Conservation (phyloP, 2,329 filamentous ascomycete species). For the Golovinomyces cichoracearum region DNA sequence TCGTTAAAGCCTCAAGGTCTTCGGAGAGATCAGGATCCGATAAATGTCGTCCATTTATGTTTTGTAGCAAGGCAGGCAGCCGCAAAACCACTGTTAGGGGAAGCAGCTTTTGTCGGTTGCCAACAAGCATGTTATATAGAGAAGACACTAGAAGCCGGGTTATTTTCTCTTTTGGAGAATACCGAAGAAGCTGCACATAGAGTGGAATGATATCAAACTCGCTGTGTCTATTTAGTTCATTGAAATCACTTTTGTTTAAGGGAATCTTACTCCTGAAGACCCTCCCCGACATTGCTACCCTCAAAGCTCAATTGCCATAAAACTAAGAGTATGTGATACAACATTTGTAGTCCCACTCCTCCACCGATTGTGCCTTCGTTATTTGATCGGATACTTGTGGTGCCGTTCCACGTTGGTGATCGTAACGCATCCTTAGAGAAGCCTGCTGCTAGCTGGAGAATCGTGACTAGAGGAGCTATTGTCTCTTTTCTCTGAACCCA, state of each 20-base stretch:
- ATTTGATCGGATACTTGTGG: constrained; percentile 27
- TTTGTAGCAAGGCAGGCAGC: constrained; percentile 41
- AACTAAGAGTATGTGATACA: constrained; percentile 82
- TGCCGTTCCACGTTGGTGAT: constrained; percentile 35
- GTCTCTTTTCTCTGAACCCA: constrained; percentile 82
- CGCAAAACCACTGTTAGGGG: constrained; percentile 69
- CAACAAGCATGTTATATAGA: constrained; percentile 55
- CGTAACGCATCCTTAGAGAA: constrained; percentile 38
- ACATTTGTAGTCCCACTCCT: constrained; percentile 68
- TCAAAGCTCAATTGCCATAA: constrained; percentile 96
- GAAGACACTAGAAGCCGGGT: constrained; percentile 76
- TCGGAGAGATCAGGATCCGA: constrained; percentile 38
- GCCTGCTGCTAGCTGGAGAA: constrained; percentile 55
- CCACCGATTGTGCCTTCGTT: constrained; percentile 41
- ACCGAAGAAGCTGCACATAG: constrained; percentile 71
- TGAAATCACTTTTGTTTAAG: no score
- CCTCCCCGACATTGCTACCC: constrained; percentile 42
- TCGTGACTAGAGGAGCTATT: constrained; percentile 53
- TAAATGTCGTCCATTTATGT: constrained; percentile 34
- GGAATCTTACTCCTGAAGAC: constrained; percentile 52
- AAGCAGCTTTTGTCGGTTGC: constrained; percentile 45
- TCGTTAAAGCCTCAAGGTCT: constrained; percentile 32
- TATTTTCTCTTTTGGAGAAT: constrained; percentile 95
- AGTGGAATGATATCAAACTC: constrained; percentile 81
- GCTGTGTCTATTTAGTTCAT: constrained; percentile 20